Conservation (phyloP, 2,329 filamentous ascomycete genomes). For the Botrytis porri region DNA sequence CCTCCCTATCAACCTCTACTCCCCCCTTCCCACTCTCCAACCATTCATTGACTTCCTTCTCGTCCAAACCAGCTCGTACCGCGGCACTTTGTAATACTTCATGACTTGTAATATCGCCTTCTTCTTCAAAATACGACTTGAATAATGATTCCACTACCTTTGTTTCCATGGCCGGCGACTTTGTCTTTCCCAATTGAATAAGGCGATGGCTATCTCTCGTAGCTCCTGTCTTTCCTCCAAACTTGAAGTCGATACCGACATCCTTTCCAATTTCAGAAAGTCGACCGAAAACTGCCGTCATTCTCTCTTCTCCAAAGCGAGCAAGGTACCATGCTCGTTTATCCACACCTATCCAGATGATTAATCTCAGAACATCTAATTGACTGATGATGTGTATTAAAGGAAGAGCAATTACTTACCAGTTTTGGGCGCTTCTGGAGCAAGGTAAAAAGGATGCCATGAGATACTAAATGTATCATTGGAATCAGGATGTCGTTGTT, state of each 20-base stretch:
- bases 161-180: conserved; percentile 53
- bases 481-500: conserved; percentile 56
- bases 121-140: conserved; percentile 62
- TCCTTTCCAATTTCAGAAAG: conserved; percentile 56
- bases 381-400: background rate
- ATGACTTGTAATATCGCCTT: conserved; percentile 59
- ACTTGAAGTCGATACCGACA: conserved; percentile 72
- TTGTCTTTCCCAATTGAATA: conserved; percentile 63
- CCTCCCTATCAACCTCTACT: conserved; percentile 39
- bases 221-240: conserved; percentile 68
- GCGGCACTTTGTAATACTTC: conserved; percentile 52
- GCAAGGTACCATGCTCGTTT: conserved; percentile 56
- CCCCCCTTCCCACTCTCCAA: conserved; percentile 54
- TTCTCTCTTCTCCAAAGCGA: conserved; percentile 63
- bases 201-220: conserved; percentile 78
- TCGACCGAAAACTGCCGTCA: conserved; percentile 54
- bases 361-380: background rate
- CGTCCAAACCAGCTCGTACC: conserved; percentile 52
- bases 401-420: conserved; percentile 41
- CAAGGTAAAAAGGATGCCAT: conserved; percentile 80
- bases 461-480: conserved; percentile 68
- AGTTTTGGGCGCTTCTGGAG: conserved; percentile 57
- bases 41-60: conserved; percentile 52
- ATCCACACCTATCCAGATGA: conserved; percentile 43
- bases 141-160: conserved; percentile 62